These are phyloP conservation scores for Funneliformis geosporum DNA, from an alignment of 192 early-diverging fungal species.

Conservation along the genomic window DNA sequence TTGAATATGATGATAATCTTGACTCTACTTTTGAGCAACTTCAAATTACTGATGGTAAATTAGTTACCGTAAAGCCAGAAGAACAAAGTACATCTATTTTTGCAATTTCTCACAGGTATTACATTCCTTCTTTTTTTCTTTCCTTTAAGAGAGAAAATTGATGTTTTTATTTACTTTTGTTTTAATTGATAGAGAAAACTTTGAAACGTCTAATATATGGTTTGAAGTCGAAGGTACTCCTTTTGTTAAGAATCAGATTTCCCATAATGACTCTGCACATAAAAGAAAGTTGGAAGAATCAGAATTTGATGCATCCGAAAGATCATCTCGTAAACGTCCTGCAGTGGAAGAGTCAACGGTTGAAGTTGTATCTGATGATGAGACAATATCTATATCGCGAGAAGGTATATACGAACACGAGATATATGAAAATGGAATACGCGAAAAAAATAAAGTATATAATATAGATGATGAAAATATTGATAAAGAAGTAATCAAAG, in stretches of 20 bases:
- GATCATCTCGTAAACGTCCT: not conserved
- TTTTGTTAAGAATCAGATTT: not conserved
- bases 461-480: no score
- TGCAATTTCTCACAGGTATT: conserved; percentile 29
- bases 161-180: not conserved
- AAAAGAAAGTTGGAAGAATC: conserved; percentile 22
- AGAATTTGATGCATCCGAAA: not conserved
- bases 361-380: conserved; percentile 11
- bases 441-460: no score
- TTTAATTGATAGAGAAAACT: conserved; percentile 12
- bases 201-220: conserved; percentile 23
- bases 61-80: conserved; percentile 63
- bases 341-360: not conserved
- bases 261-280: not conserved
- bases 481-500: no score
- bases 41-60: conserved; percentile 57
- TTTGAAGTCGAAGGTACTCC: conserved; percentile 23
- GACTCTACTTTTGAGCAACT: conserved; percentile 59
- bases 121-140: no score
- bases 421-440: no score
- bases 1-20: conserved; percentile 86
- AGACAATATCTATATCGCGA: not conserved
- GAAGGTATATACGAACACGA: no score
- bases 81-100: conserved; percentile 37
- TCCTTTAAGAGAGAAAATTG: not conserved